Evolutionary conservation across 371 early-diverging fungal genomes (phyloP).

Genomic region (Rhizopus microsporus): DNA sequence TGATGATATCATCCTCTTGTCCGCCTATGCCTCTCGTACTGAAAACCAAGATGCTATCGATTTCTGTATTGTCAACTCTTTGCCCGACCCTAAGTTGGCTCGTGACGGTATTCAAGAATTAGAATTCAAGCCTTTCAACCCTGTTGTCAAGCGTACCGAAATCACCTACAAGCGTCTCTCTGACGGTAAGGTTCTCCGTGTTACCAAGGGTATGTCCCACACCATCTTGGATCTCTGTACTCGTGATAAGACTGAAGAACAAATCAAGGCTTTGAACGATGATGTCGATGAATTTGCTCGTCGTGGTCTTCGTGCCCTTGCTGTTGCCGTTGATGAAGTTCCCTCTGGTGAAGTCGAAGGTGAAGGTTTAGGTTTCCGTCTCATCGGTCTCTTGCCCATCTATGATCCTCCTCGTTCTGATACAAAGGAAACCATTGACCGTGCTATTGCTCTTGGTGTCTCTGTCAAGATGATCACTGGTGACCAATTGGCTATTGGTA

Average conservation of each 20-base stretch:
- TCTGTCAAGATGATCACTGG: constrained; percentile 96
- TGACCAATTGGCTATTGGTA: constrained; percentile 92
- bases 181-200: constrained; percentile 66
- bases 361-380: constrained; percentile 57
- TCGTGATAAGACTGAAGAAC: constrained; percentile 67
- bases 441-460: constrained; percentile 86
- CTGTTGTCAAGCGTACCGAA: constrained; percentile 86
- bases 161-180: constrained; percentile 67
- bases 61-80: constrained; percentile 71
- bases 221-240: constrained; percentile 72
- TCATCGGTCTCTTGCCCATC: constrained; percentile 74
- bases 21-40: constrained; percentile 72
- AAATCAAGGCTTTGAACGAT: constrained; percentile 59
- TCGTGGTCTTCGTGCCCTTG: constrained; percentile 87
- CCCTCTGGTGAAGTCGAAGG: constrained; percentile 50
- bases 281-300: constrained; percentile 77
- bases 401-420: constrained; percentile 91
- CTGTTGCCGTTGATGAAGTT: constrained; percentile 73
- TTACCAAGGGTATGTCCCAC: constrained; percentile 79
- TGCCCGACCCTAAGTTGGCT: constrained; percentile 59
- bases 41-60: constrained; percentile 82
- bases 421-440: constrained; percentile 83
- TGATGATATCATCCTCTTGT: constrained; percentile 64
- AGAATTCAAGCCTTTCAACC: constrained; percentile 89
- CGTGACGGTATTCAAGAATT: constrained; percentile 70